Percentiles rank a stretch among this genome's conserved stretches.
Conservation (phyloP, 495 filamentous ascomycete species). For the Endocarpon pusillum region DNA sequence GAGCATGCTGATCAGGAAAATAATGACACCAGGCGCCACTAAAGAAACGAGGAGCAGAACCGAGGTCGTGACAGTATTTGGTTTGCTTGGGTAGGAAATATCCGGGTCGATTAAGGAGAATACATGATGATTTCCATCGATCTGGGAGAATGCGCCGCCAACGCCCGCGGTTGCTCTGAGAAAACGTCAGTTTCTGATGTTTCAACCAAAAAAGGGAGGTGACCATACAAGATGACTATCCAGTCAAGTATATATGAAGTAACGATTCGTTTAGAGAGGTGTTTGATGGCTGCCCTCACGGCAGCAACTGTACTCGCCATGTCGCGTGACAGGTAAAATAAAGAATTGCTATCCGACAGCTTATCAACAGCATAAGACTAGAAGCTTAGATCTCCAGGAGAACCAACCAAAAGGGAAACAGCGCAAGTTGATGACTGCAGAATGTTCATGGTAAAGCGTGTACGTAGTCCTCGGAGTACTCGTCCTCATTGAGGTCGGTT, state of each 20-base stretch:
- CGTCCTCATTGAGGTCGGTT: too few relatives aligned
- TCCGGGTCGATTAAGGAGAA: constrained; percentile 34
- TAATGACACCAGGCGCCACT: constrained; percentile 34
- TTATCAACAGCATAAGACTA: too few relatives aligned
- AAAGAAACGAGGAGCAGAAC: constrained; percentile 33
- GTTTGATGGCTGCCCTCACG: too few relatives aligned
- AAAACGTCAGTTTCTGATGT: constrained; percentile 1
- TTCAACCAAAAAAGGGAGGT: background rate
- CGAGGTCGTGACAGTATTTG: constrained; percentile 35
- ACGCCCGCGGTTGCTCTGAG: constrained; percentile 27
- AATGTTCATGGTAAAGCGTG: too few relatives aligned
- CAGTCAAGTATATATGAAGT: constrained; percentile 37
- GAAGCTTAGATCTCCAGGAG: too few relatives aligned
- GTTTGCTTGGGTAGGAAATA: constrained; percentile 39
- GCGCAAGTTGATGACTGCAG: too few relatives aligned
- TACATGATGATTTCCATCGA: constrained; percentile 24
- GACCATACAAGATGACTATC: constrained; percentile 32
- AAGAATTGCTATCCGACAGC: too few relatives aligned
- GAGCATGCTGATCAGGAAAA: constrained; percentile 28
- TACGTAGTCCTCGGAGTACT: too few relatives aligned
- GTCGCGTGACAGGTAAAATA: too few relatives aligned
- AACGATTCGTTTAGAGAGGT: constrained; percentile 22
- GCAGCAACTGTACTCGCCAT: too few relatives aligned
- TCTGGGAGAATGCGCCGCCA: constrained; percentile 25
- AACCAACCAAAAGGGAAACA: too few relatives aligned